Conservation (phyloP, 345 rosid genomes). For the Dovyalis caffra region DNA sequence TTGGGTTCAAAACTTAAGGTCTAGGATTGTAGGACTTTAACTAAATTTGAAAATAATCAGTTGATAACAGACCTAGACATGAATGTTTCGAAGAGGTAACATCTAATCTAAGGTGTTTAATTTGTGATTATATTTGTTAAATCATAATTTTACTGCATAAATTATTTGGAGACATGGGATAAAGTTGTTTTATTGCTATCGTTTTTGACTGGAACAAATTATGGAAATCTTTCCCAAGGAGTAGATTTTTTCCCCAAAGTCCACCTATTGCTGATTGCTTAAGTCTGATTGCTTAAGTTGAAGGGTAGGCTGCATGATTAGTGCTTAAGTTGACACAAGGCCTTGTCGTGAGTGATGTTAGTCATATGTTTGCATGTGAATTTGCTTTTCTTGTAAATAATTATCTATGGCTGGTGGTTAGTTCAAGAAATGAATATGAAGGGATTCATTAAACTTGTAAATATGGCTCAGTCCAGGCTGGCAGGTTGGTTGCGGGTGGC, state of each 20-base stretch:
- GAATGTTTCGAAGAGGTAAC: background rate
- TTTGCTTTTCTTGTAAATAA: background rate
- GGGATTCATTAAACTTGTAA: background rate
- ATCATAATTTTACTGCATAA: background rate
- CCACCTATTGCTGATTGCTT: background rate
- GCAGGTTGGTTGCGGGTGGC: background rate
- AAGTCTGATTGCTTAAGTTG: background rate
- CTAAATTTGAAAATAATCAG: slow-evolving; percentile 2
- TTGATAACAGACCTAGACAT: background rate
- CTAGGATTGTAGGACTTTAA: background rate
- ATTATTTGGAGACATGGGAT: background rate
- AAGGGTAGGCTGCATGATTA: background rate
- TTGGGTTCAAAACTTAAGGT: background rate
- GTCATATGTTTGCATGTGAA: too few relatives aligned
- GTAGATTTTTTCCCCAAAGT: background rate
- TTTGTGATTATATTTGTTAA: background rate
- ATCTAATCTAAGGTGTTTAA: background rate
- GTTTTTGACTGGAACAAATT: background rate
- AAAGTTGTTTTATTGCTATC: background rate
- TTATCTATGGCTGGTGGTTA: background rate
- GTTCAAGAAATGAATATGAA: background rate
- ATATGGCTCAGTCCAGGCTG: background rate
- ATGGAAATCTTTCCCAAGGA: background rate
- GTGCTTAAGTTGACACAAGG: background rate
- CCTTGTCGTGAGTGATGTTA: too few relatives aligned